A percentile compares a stretch with the other conserved stretches of the same genome.
Conservation (phyloP, 768 basidiomycete species). For the Leccinum variicolor region DNA sequence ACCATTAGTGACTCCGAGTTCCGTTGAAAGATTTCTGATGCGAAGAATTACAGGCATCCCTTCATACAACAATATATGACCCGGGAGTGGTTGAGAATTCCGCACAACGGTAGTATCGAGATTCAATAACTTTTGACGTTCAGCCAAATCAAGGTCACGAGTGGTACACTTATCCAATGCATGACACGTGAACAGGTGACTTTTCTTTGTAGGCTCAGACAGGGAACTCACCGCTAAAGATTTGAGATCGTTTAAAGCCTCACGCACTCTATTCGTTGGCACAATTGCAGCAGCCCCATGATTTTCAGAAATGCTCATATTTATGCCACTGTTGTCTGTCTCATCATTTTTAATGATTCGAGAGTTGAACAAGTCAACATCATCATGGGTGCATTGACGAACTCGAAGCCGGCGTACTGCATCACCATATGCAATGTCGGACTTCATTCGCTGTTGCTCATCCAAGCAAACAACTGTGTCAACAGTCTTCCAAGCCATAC, state of each 20-base stretch:
- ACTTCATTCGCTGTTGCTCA: neutral
- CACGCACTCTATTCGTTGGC: no score
- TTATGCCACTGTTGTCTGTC: neutral
- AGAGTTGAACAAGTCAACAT: neutral
- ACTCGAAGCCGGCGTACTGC: neutral
- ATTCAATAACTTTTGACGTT: neutral
- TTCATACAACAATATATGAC: constrained; percentile 19
- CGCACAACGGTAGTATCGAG: neutral
- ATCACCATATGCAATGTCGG: neutral
- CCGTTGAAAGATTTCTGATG: constrained; percentile 25
- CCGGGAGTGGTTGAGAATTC: constrained; percentile 8
- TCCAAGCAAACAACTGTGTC: neutral
- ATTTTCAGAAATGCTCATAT: neutral
- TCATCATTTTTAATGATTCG: neutral
- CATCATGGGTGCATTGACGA: neutral
- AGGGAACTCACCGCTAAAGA: no score
- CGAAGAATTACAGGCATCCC: constrained; percentile 33
- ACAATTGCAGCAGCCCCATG: no score
- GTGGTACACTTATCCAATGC: no score
- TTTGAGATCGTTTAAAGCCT: no score
- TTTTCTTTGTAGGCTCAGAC: no score
- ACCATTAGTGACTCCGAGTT: constrained; percentile 31
- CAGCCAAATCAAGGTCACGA: neutral
- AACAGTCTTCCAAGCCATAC: neutral
- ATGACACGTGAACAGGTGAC: no score